Evolutionary conservation across 306 rosid species (phyloP), one percentile per base, ranked within the genome.

Genomic region (Glycine tomentella): DNA sequence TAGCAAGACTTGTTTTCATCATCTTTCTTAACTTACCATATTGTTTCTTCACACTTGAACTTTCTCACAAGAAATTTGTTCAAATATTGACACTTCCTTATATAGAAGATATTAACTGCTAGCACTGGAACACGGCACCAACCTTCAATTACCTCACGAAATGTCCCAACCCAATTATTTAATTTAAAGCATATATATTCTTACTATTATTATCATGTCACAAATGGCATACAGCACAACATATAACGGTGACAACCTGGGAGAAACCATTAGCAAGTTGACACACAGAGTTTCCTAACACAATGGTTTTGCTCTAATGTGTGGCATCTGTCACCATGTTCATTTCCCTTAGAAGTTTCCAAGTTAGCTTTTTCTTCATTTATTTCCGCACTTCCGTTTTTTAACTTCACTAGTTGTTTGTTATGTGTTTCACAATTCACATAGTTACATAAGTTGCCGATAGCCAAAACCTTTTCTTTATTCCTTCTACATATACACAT

Each of bases 261-360:
- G 17, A 75, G 75, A 50, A 17, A 67, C 49, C 57, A 6, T 33
- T 72, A 74, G 52, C 46, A 66, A 10, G 12, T 7, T 76, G 83
- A 75, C 74, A 46, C 42, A 25, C 2, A 25, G n/a, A n/a, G 45
- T 68, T 73, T 59, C 64, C 75, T 50, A 40, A 70, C 31, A 9
- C 11, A 45, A 46, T n/a, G 34, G 42, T 25, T 53, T 31, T 61
- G 33, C 42, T 33, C 12, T 7, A 16, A 36, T 38, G 44, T 68
- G 51, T 75, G 70, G 76, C 85, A 79, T 71, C 59, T 82, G 81
- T 85, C 71, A 20, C 82, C 17, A 34, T 13, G 7, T 62, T 12
- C 68, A 55, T 42, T 20, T 57, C 16, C 17, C 55, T 42, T 40
- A 13, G 0, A 12, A 49, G 55, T 61, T 71, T 51, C n/a, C 62